Conservation (phyloP, 2,329 filamentous ascomycete genomes). For the Trichoderma afroharzianum region DNA sequence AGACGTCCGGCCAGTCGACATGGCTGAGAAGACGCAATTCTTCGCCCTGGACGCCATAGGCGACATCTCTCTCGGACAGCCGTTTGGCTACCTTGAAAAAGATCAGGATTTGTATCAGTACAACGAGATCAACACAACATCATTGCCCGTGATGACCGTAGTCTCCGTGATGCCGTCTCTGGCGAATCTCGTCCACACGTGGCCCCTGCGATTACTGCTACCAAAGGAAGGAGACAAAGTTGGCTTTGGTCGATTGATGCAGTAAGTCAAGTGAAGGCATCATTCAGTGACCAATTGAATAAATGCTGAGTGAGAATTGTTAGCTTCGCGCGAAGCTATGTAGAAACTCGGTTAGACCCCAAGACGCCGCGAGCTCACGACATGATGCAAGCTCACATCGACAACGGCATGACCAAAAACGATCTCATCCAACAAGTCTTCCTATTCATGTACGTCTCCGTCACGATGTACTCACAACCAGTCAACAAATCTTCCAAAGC, state of each 20-base stretch:
- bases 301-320: neutral
- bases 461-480: too few relatives aligned
- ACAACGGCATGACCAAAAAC: constrained; percentile 26
- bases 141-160: constrained; percentile 36
- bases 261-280: constrained; percentile 25
- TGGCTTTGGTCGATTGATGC: constrained; percentile 39
- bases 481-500: neutral
- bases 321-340: constrained; percentile 23
- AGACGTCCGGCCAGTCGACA: constrained; percentile 40
- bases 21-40: constrained; percentile 48
- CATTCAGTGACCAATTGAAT: neutral
- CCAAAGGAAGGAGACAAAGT: constrained; percentile 36
- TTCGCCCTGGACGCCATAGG: constrained; percentile 54
- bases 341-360: constrained; percentile 23
- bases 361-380: constrained; percentile 20
- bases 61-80: constrained; percentile 48
- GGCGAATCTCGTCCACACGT: constrained; percentile 32
- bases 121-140: constrained; percentile 42
- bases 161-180: constrained; percentile 37
- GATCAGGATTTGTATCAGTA: constrained; percentile 48
- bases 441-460: constrained; percentile 10
- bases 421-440: constrained; percentile 19
- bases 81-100: constrained; percentile 49
- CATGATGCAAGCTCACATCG: constrained; percentile 20
- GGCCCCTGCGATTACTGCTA: constrained; percentile 35